These are phyloP conservation scores for Myxozyma sirexii DNA, from an alignment of 805 yeast genomes.

Conservation along the genomic window DNA sequence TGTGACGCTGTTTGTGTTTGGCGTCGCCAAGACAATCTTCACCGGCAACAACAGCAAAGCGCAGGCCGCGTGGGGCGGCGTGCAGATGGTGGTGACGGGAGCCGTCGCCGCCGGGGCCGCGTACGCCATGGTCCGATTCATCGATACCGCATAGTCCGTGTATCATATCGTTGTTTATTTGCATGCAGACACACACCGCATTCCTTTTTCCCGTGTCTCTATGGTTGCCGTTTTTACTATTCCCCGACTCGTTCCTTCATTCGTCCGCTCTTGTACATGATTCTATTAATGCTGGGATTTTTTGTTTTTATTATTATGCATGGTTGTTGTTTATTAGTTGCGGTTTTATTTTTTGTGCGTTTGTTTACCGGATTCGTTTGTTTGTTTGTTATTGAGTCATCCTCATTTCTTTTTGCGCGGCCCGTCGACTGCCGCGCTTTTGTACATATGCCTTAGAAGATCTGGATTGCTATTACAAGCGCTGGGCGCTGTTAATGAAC, in stretches of 20 bases:
- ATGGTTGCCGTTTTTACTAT: neutral
- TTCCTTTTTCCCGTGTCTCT: neutral
- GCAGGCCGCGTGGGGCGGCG: slow-evolving; percentile 63
- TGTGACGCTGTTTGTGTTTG: slow-evolving; percentile 83
- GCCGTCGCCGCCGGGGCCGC: slow-evolving; percentile 98
- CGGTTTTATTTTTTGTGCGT: too few species aligned
- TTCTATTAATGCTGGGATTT: neutral
- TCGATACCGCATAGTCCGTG: slow-evolving; percentile 48
- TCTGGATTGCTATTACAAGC: too few species aligned
- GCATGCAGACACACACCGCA: slow-evolving; percentile 1
- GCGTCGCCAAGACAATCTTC: slow-evolving; percentile 78
- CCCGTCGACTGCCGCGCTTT: too few species aligned
- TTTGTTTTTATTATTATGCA: neutral
- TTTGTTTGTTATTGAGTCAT: too few species aligned
- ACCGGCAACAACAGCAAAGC: slow-evolving; percentile 56
- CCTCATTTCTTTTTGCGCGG: too few species aligned
- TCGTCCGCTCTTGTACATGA: neutral
- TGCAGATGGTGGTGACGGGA: slow-evolving; percentile 92
- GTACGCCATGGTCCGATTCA: slow-evolving; percentile 82
- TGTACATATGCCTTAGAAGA: too few species aligned
- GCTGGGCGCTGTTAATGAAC: too few species aligned
- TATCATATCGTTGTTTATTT: neutral
- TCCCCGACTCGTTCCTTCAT: too few species aligned
- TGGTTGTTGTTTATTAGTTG: neutral
- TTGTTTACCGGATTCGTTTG: too few species aligned